Evolutionary conservation across 441 rosid species (phyloP), one percentile per base, ranked within the genome.

Genomic region (Gossypium lobatum): DNA sequence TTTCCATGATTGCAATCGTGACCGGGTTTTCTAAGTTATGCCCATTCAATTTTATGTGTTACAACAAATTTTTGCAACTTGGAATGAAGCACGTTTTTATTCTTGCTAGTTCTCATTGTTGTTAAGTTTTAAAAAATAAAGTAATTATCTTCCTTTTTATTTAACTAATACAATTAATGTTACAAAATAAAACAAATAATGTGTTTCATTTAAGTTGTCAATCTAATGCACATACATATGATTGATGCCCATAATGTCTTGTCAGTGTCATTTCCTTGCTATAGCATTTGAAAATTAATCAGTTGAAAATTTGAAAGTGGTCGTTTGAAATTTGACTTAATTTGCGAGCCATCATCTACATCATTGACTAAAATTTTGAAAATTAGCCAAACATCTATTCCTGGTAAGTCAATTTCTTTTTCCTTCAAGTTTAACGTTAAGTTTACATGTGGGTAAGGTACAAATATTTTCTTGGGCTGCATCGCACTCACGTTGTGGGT

Each of bases 1-100:
- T 25, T 23, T 39, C 55, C 85, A 77, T 82, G 59, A 77, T 64
- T 57, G 48, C 31, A 70, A 28, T 4, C 34, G 45, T 78, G 76
- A 71, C 52, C 13, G 48, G 28, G 70, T 46, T 48, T 13, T 7
- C 8, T 11, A 21, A 34, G 39, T 34, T 13, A 17, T 63, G 50
- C 65, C 42, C 14, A 37, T 64, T 64, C 70, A 7, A 16, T 8
- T 8, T 67, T 67, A n/a, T 13, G 16, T 13, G 11, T 55, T 11
- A 21, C n/a, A 25, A 25, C 2, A n/a, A 11, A 2, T 23, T 23
- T 58, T 10, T 58, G 39, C 58, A 67, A 65, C 70, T 20, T 45
- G 54, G 69, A 6, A 39, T 64, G 18, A 3, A 39, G 23, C 16
- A 11, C 6, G 2, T 37, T 17, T 63, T 9, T 17, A 3, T 16